Conservation (phyloP, 192 early-diverging fungal species). For the Chytriomyces sp. region DNA sequence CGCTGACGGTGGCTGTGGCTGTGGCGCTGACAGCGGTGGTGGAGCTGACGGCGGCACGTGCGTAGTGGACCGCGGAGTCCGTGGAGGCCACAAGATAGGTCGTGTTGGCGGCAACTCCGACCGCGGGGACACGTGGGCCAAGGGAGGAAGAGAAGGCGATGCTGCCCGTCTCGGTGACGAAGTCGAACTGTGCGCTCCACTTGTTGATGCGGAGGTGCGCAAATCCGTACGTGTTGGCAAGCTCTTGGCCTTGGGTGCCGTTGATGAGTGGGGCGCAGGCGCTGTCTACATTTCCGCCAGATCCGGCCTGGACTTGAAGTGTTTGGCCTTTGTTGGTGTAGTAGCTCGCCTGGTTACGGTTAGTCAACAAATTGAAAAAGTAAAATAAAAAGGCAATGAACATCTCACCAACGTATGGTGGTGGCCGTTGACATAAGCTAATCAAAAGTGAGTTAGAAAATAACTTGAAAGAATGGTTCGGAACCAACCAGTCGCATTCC, state of each 20-base stretch:
- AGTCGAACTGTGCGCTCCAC: conserved; percentile 1
- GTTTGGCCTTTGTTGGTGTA: conserved; percentile 18
- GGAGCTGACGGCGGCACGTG: neutral
- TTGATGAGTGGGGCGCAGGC: neutral
- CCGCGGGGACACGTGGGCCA: neutral
- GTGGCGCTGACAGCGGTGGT: neutral
- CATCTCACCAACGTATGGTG: conserved; percentile 24
- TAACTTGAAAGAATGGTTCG: too few relatives aligned
- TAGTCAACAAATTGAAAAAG: too few relatives aligned
- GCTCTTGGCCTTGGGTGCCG: conserved; percentile 18
- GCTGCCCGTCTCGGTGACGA: neutral
- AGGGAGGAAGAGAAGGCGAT: neutral
- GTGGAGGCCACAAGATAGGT: neutral
- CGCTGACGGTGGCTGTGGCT: neutral
- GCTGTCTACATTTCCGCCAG: conserved; percentile 22
- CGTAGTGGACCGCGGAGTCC: conserved; percentile 10
- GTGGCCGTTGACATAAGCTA: conserved; percentile 27
- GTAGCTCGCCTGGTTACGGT: too few relatives aligned
- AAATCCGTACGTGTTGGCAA: conserved; percentile 16
- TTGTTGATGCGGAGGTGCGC: conserved; percentile 3
- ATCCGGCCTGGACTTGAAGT: conserved; percentile 23
- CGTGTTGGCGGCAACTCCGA: neutral
- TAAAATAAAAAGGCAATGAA: too few relatives aligned
- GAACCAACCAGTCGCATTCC: conserved; percentile 23
- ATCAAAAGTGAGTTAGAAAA: too few relatives aligned